Conservation (phyloP, 495 filamentous ascomycete species). For the Penicillium pancosmium region DNA sequence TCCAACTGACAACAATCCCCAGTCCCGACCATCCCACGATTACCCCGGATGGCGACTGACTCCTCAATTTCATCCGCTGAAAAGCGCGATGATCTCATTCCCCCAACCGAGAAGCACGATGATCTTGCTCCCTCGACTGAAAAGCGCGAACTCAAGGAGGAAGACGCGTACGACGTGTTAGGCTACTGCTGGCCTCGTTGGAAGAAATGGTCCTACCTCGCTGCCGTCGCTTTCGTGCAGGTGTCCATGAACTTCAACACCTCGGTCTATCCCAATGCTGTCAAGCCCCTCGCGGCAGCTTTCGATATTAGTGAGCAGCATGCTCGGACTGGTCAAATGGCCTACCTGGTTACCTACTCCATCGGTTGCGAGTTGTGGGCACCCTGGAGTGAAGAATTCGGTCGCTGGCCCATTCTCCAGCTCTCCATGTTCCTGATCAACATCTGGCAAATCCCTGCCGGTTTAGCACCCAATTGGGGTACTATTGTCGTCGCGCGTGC, state of each 20-base stretch:
- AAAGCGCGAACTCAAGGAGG: constrained; percentile 63
- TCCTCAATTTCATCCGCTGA: constrained; percentile 5
- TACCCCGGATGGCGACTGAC: constrained; percentile 2
- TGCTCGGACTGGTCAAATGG: constrained; percentile 64
- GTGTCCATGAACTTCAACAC: constrained; percentile 76
- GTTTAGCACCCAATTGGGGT: constrained; percentile 67
- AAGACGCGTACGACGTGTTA: constrained; percentile 65
- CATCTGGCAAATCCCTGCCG: constrained; percentile 71
- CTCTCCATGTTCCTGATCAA: constrained; percentile 70
- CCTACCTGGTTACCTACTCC: constrained; percentile 73
- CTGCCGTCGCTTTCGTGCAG: constrained; percentile 71
- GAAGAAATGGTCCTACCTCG: constrained; percentile 78
- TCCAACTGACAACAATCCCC: background rate
- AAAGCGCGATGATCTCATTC: constrained; percentile 3
- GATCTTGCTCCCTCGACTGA: constrained; percentile 29
- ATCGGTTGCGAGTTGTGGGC: constrained; percentile 83
- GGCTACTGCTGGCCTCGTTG: constrained; percentile 62
- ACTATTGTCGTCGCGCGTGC: constrained; percentile 64
- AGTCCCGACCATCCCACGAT: background rate
- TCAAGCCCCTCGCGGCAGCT: constrained; percentile 58
- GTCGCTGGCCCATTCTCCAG: constrained; percentile 71
- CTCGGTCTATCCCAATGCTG: constrained; percentile 39
- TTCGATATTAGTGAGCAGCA: constrained; percentile 65
- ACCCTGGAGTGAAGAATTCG: constrained; percentile 77
- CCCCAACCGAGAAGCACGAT: constrained; percentile 54